Conservation (phyloP, 2,329 filamentous ascomycete species). For the Aspergillus proliferans region DNA sequence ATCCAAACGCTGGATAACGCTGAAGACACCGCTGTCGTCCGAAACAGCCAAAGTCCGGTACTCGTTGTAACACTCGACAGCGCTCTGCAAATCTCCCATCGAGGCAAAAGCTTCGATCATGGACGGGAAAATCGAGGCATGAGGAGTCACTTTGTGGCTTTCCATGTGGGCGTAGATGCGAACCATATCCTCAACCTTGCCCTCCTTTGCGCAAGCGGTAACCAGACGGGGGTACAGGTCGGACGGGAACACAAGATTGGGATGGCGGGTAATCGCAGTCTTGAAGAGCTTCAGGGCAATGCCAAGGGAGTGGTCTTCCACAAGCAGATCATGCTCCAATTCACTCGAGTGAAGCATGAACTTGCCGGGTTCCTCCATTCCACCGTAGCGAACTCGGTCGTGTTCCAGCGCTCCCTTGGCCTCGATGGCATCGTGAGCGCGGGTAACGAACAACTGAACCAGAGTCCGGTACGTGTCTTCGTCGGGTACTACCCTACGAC, state of each 20-base stretch:
- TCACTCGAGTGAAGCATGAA: conserved; percentile 88
- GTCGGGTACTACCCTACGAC: conserved; percentile 73
- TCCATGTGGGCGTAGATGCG: conserved; percentile 91
- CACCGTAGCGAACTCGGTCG: conserved; percentile 76
- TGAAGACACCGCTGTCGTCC: conserved; percentile 66
- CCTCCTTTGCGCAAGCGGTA: conserved; percentile 75
- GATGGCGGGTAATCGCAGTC: conserved; percentile 59
- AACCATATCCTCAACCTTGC: conserved; percentile 81
- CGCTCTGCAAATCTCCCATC: conserved; percentile 73
- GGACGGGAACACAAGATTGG: conserved; percentile 62
- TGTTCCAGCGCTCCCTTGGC: conserved; percentile 70
- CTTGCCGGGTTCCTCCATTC: conserved; percentile 73
- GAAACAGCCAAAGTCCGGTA: conserved; percentile 85
- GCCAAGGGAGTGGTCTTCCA: conserved; percentile 79
- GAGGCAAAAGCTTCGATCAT: conserved; percentile 94
- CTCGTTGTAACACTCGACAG: conserved; percentile 91
- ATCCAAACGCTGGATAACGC: conserved; percentile 67
- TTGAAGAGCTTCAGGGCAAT: conserved; percentile 83
- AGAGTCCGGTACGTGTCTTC: conserved; percentile 82
- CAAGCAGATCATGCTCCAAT: conserved; percentile 76
- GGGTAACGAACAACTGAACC: conserved; percentile 71
- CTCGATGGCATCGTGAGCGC: conserved; percentile 70
- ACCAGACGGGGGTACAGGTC: conserved; percentile 83
- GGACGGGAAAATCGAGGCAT: conserved; percentile 74
- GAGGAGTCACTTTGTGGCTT: conserved; percentile 63